Evolutionary conservation across 495 filamentous ascomycete species (phyloP), one percentile per base, ranked within the genome.

Genomic region (Trichocladium antarcticum): DNA sequence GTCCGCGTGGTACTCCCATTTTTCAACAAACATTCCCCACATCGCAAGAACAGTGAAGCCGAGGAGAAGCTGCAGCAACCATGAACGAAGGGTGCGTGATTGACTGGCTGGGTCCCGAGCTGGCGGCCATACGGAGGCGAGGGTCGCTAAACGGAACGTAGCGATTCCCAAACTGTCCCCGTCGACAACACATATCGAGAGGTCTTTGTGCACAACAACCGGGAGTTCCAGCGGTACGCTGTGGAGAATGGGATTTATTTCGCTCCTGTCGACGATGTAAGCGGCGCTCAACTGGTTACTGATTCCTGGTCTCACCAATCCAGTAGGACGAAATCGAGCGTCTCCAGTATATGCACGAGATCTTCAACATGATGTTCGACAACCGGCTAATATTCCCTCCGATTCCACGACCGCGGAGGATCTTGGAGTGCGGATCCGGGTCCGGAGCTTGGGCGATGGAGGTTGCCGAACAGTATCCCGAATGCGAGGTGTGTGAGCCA

Each of bases 261-360:
- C 54, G 79, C 81, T 28, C 90, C 90, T 1, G 72, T 92, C 17
- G 90, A 97, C 66, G 83, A 90, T 70, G 90, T 93, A 74, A 63
- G 70, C 60, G 24, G 45, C 45, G 45, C 45, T 37, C 40, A 32
- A 51, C 51, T 39, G 16, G 46, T 50, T 47, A 37, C 27, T 42
- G 27, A 6, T 27, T 15, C 7, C 47, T 54, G 37, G 42, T 35
- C 42, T 50, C 35, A 32, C 52, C 45, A 49, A 21, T 32, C 52
- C 51, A 45, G 56, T 53, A 97, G 90, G 82, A 83, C 56, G 90
- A 96, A 68, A 77, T 81, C 50, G 79, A 90, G 38, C 77, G 87
- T 41, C 74, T 92, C 29, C 73, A 83, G 35, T 68, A 74, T 21
- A 78, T 89, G 62, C 79, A 95, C 59, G 66, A 66, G 24, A 70